phyloP scores from a whole-genome alignment of 2,329 filamentous ascomycete species.

The Verticillium nubilum region DNA sequence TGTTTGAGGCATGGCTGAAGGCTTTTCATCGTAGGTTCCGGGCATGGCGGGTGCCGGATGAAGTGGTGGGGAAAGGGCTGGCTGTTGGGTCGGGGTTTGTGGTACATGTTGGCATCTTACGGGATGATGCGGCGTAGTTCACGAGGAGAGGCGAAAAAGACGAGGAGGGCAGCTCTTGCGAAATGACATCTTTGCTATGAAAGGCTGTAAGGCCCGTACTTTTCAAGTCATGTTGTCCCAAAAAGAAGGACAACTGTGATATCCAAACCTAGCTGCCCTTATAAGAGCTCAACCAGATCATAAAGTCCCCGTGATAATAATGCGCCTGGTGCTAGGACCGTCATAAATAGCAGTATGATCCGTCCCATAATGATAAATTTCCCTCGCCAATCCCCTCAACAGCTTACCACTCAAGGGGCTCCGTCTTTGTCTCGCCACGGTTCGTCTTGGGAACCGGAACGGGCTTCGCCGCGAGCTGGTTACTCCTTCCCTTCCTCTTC shows the following conservation, averaged over 20 bases:
- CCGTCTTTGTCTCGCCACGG: conserved; percentile 73
- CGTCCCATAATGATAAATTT: conserved; percentile 9
- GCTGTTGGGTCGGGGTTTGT: conserved; percentile 68
- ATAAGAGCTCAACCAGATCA: neutral
- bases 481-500: conserved; percentile 48
- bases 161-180: neutral
- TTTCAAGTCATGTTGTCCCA: neutral
- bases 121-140: conserved; percentile 8
- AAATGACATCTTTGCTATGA: neutral
- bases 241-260: neutral
- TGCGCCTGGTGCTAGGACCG: neutral
- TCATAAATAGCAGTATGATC: neutral
- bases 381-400: neutral
- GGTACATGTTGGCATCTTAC: conserved; percentile 70
- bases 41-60: conserved; percentile 71
- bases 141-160: neutral
- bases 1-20: conserved; percentile 77
- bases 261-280: neutral
- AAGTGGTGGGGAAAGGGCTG: conserved; percentile 52
- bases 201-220: neutral
- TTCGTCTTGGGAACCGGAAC: conserved; percentile 82
- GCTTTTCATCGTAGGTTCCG: conserved; percentile 62
- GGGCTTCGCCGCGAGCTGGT: conserved; percentile 52
- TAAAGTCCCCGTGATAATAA: neutral
- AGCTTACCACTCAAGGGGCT: conserved; percentile 81